Evolutionary conservation across 306 rosid genomes (phyloP), one percentile per base, ranked within the genome.

Genomic region (Delonix regia): DNA sequence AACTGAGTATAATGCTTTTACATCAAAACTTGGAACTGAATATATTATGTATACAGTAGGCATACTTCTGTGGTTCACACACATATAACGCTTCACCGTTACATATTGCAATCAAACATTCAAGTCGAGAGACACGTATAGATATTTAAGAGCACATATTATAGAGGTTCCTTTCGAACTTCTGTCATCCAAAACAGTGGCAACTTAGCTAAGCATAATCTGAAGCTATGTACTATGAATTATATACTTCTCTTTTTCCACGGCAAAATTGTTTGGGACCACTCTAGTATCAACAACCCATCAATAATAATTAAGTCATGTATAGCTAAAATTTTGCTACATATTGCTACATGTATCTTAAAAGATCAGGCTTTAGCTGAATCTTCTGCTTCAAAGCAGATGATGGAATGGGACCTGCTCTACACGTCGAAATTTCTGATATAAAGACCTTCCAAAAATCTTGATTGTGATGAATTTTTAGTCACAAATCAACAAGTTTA

Each of bases 1-100:
- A 61, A 78, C 39, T 41, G 71, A 78, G 59, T 77, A 78, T 18
- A 78, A 66, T 61, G 48, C 59, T 60, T 55, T 68, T 33, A 33
- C 44, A 63, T 33, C 45, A 75, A 85, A 69, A 84, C 24, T 61
- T 18, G 5, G n/a, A 10, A 73, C 14, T 55, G 33, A 62, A 62
- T 30, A 62, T 62, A 30, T 7, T 7, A 33, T 62, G 12, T 16
- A 73, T 39, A 49, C 16, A 73, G 15, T 52, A 42, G 28, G 60
- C 64, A 64, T 70, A 73, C 2, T 74, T 60, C 49, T 11, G 75
- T 19, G 27, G 48, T 25, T 70, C 59, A 56, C 52, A 25, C n/a
- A 53, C 25, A 69, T 34, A 12, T 57, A 36, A 19, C 51, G 25
- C 72, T 60, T 28, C 21, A 52, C 38, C 38, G n/a, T 64, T 13